Conservation (phyloP, 2,329 filamentous ascomycete genomes). For the Waltergamsia citrina region DNA sequence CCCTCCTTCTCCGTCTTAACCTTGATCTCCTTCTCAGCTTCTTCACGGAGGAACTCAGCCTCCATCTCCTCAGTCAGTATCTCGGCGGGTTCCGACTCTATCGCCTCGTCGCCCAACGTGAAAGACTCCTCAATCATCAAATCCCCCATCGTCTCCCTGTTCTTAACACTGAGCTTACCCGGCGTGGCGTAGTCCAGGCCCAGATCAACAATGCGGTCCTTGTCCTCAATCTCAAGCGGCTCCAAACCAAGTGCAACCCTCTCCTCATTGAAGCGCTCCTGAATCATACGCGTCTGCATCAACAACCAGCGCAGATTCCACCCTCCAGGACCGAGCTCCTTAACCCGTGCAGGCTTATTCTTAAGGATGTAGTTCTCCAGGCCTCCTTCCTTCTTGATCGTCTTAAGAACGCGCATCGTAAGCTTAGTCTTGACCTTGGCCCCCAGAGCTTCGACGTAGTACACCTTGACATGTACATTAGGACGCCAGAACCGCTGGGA, state of each 20-base stretch:
- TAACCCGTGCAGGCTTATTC: slow-evolving; percentile 65
- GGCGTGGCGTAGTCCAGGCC: slow-evolving; percentile 31
- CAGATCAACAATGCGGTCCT: slow-evolving; percentile 27
- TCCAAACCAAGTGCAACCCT: slow-evolving; percentile 54
- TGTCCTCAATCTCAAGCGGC: slow-evolving; percentile 22
- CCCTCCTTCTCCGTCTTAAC: slow-evolving; percentile 4
- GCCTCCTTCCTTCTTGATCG: slow-evolving; percentile 77
- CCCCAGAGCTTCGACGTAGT: slow-evolving; percentile 55
- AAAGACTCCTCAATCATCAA: slow-evolving; percentile 17
- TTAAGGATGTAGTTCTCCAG: slow-evolving; percentile 88
- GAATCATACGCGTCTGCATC: slow-evolving; percentile 65
- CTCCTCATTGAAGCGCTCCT: slow-evolving; percentile 56
- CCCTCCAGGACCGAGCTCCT: slow-evolving; percentile 79
- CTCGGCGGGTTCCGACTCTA: slow-evolving; percentile 19
- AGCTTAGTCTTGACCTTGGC: slow-evolving; percentile 58
- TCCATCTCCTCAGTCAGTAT: slow-evolving; percentile 29
- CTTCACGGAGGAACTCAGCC: slow-evolving; percentile 14
- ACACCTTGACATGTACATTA: slow-evolving; percentile 60
- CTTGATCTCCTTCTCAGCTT: slow-evolving; percentile 16
- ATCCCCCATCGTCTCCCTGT: slow-evolving; percentile 22
- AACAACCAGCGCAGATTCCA: slow-evolving; percentile 87
- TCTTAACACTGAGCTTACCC: slow-evolving; percentile 24
- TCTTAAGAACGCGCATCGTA: slow-evolving; percentile 59
- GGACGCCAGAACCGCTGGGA: slow-evolving; percentile 65
- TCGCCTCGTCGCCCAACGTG: slow-evolving; percentile 31